These are phyloP conservation scores for Monilinia laxa DNA, from an alignment of 2,329 filamentous ascomycete species.

Conservation along the genomic window DNA sequence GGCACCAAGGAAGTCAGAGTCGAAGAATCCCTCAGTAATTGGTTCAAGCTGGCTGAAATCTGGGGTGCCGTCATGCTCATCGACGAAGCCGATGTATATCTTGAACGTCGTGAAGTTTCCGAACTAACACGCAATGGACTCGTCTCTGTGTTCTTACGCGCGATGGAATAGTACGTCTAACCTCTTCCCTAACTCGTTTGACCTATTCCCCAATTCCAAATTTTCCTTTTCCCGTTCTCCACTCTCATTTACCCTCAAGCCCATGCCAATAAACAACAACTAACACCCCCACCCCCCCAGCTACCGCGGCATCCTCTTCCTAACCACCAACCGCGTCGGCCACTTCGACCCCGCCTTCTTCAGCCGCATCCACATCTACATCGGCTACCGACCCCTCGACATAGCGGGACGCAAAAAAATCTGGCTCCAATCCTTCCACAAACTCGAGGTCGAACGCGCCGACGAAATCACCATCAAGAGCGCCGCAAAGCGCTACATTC, in stretches of 20 bases:
- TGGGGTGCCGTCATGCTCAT: constrained; percentile 54
- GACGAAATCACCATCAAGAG: constrained; percentile 27
- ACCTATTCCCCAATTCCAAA: no score
- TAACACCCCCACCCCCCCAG: no score
- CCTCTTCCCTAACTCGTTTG: no score
- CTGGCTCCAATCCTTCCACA: constrained; percentile 37
- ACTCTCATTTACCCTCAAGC: no score
- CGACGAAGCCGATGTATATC: constrained; percentile 55
- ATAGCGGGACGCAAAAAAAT: constrained; percentile 35
- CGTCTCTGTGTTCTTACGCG: constrained; percentile 44
- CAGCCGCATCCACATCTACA: constrained; percentile 42
- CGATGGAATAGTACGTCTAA: constrained; percentile 41
- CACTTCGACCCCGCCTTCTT: constrained; percentile 45
- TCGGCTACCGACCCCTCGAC: constrained; percentile 39
- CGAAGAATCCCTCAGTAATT: constrained; percentile 49
- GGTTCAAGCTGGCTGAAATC: constrained; percentile 49
- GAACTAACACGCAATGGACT: constrained; percentile 42
- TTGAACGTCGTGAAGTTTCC: constrained; percentile 39
- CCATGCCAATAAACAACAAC: no score
- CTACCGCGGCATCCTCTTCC: constrained; percentile 46
- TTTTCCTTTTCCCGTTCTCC: no score
- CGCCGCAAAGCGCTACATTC: constrained; percentile 29
- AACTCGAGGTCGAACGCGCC: constrained; percentile 28
- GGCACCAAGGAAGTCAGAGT: constrained; percentile 48
- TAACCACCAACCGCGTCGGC: constrained; percentile 46